A percentile compares a stretch with the other conserved stretches of the same genome.
These are phyloP conservation scores for Micractinium conductrix DNA, from an alignment of 139 green algal genomes.

Conservation along the genomic window DNA sequence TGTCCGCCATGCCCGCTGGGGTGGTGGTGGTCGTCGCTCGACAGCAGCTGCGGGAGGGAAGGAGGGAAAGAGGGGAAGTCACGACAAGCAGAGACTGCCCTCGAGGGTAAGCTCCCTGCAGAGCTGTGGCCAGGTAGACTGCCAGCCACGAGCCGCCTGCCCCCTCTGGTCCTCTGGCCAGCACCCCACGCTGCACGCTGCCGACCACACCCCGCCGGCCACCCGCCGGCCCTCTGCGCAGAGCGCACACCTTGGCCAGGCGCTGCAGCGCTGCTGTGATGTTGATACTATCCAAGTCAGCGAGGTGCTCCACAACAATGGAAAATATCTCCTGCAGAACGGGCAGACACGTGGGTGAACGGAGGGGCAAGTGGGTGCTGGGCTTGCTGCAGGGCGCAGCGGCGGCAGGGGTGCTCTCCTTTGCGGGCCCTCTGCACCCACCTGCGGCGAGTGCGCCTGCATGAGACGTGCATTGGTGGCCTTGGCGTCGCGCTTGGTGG, in stretches of 20 bases:
- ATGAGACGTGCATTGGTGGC: not conserved
- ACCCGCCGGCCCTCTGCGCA: too few relatives aligned
- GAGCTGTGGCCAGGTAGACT: too few relatives aligned
- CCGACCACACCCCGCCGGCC: too few relatives aligned
- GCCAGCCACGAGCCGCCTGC: too few relatives aligned
- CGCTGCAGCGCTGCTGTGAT: constrained; percentile 20
- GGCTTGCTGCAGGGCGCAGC: too few relatives aligned
- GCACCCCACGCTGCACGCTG: too few relatives aligned
- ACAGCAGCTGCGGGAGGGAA: not conserved
- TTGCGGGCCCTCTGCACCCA: not conserved
- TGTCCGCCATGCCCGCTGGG: not conserved
- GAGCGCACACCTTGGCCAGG: constrained; percentile 28
- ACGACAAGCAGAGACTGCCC: too few relatives aligned
- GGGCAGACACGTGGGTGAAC: not conserved
- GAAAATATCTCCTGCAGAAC: not conserved
- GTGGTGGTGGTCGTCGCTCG: not conserved
- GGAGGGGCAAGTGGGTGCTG: too few relatives aligned
- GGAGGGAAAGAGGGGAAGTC: too few relatives aligned
- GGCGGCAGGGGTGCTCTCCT: not conserved
- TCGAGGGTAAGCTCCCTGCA: too few relatives aligned
- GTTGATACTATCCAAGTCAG: constrained; percentile 13
- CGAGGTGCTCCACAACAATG: not conserved
- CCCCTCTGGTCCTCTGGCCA: too few relatives aligned
- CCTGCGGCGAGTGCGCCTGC: not conserved
- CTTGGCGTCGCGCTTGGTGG: not conserved